Base-by-base conservation (phyloP, 2,329 filamentous ascomycete genomes). In the Zymoseptoria crescenta region DNA sequence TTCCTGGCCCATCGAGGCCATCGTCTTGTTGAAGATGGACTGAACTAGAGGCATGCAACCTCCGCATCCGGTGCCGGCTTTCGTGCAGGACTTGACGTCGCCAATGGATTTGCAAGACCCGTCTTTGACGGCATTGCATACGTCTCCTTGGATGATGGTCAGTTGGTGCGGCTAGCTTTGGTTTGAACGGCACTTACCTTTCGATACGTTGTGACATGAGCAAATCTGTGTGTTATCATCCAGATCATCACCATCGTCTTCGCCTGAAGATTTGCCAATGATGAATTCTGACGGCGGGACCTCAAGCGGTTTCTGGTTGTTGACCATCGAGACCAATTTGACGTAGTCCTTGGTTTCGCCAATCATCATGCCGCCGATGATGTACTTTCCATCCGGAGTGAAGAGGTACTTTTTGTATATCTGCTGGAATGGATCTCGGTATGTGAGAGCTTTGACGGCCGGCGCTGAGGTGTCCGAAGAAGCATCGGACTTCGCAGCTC, bases 321-420 rank as follows among this genome's bases (percentile, higher is more conserved):
- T 95, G 57, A 94, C 90, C 80, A 96, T 85, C 1, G 89, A 88
- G 0, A 95, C 89, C 21, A 96, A 77, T 73, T 93, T 96, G 75
- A 95, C 83, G 69, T 96, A 96, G 75, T 96, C 91, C 63, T 83
- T 87, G 0, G 90, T 95, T 69, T 96, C 91, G 48, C 91, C 92
- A 62, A 96, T 94, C 90, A 96, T 96, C 90, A 96, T 96, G 3
- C 91, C 92, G n/a, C 91, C 91, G 0, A 96, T 83, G 1, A 96
- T 78, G 68, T 93, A 93, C 72, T 95, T 95, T 27, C 91, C 91
- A 70, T 96, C 92, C 69, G 86, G 78, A 0, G 91, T 95, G 69
- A 96, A 96, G 9, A 96, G 77, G 73, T 94, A 96, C 71, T 96
- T 96, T 74, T 96, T 96, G 77, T 96, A 96, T 1, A 96, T 84